Base-by-base conservation (phyloP, 2,329 filamentous ascomycete species). In the Aureobasidium namibiae region DNA sequence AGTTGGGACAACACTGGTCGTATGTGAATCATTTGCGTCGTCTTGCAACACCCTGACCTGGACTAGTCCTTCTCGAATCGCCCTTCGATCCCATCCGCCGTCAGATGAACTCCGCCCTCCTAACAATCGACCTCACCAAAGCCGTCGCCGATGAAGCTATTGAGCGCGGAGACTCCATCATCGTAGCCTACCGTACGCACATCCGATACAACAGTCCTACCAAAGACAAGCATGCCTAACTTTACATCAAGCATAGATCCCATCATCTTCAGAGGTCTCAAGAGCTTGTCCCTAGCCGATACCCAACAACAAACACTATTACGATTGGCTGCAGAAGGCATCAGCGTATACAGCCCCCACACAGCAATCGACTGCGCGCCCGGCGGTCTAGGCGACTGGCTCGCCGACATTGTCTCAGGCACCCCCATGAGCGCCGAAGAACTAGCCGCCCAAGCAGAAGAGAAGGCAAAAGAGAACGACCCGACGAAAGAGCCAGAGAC, bases 1-100 rank as follows among this genome's bases (percentile, higher is more conserved):
- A 85, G 88, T 64, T 99, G 92, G 82, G 94, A 99, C 72, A 99
- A 99, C 69, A 96, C 95, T n/a, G 94, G 94, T 58, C 72, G 82
- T 83, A 70, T 66, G 78, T 61, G 14, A 29, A 24, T 26, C 26
- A 18, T n/a, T 46, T 16, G 16, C 24, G 44, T 38, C 34, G 33
- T 60, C 4, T 63, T 26, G 31, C n/a, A 6, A 21, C 14, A 14
- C 1, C n/a, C 60, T 63, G 39, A 63, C 61, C 39, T n/a, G 11
- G 7, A 34, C 48, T 33, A 88, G 79, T 89, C 52, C 79, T 90
- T 10, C 79, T 89, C 24, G 86, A 89, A 76, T 82, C 86, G 24
- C 86, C 86, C 1, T 83, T 84, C 65, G 78, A 82, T 59, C 75
- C 79, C 33, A 72, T 77, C 10, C 77, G 77, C 39, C 76, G 79